Evolutionary conservation across 441 rosid genomes (phyloP), one percentile per base, ranked within the genome.

Genomic region (Kokia cookei): DNA sequence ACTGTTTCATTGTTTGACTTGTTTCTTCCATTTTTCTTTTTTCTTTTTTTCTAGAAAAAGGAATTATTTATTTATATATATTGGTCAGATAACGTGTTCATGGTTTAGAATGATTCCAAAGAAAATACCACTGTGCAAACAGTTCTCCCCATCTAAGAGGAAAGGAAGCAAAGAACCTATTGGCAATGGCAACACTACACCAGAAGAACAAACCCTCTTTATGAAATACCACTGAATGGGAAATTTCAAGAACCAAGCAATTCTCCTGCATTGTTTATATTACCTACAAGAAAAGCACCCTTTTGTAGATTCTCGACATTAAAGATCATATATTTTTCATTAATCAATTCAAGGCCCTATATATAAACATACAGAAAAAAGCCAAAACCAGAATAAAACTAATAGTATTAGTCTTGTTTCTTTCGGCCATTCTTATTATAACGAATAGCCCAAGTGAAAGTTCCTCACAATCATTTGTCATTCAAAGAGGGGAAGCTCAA

Each of bases 221-320:
- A 29, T 37, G 47, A 48, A 62, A 68, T 3, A 29, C 19, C 1
- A 22, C 2, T 51, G 48, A 72, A 26, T 6, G 19, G 50, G 71
- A 3, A 45, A 65, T 22, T 13, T 15, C 53, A 60, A 27, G 51
- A 64, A 22, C 55, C 66, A 79, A 74, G 82, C 72, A 35, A 79
- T 70, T 27, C 82, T 72, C 69, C 45, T 64, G 72, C 81, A 73
- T 72, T 53, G 78, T 66, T 79, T 0, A 43, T 43, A 43, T 43
- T 43, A 60, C 55, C 42, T 42, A 2, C 72, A 81, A 83, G 84
- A 61, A 78, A 76, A 48, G 14, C 7, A 53, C 13, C 65, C 55
- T 45, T 24, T 3, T 7, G 9, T 13, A 24, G 35, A 24, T 65
- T 65, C 55, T 65, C 19, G 9, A 24, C 54, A 45, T 42, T 65